Evolutionary conservation across 2,329 filamentous ascomycete genomes (phyloP).

Genomic region (Penicillium psychrosexuale): DNA sequence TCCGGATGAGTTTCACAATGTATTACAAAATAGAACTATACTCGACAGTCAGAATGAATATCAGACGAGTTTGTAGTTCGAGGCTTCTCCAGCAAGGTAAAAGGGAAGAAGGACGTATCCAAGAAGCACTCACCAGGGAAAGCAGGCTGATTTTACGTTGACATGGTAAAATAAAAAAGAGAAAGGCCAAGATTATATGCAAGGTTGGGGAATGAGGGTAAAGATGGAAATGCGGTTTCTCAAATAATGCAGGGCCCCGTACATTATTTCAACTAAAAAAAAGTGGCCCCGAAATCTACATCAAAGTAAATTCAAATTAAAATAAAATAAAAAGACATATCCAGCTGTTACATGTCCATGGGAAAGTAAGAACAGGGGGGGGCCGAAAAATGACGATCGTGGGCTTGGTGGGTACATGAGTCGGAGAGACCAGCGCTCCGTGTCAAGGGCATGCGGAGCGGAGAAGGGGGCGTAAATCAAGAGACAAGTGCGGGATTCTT

Average conservation of each 20-base stretch:
- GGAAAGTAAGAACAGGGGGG: constrained; percentile 30
- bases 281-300: not conserved
- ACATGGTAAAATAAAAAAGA: constrained; percentile 14
- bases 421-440: constrained; percentile 15
- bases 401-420: constrained; percentile 17
- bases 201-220: constrained; percentile 25
- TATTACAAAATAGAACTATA: constrained; percentile 2
- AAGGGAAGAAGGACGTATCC: not conserved
- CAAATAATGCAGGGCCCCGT: constrained; percentile 25
- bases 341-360: constrained; percentile 26
- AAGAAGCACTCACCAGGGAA: constrained; percentile 21
- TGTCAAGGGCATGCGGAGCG: constrained; percentile 22
- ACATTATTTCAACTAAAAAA: constrained; percentile 20
- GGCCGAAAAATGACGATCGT: constrained; percentile 32
- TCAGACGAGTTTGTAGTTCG: not conserved
- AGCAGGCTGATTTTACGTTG: constrained; percentile 24
- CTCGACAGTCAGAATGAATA: not conserved
- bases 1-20: not conserved
- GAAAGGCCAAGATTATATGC: constrained; percentile 24
- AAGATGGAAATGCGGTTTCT: constrained; percentile 14
- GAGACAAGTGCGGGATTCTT: constrained; percentile 10
- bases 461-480: constrained; percentile 14
- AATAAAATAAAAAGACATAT: constrained; percentile 7
- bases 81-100: not conserved
- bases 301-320: not conserved